phyloP scores from a whole-genome alignment of 768 basidiomycete genomes.

The Kwoniella newhampshirensis region DNA sequence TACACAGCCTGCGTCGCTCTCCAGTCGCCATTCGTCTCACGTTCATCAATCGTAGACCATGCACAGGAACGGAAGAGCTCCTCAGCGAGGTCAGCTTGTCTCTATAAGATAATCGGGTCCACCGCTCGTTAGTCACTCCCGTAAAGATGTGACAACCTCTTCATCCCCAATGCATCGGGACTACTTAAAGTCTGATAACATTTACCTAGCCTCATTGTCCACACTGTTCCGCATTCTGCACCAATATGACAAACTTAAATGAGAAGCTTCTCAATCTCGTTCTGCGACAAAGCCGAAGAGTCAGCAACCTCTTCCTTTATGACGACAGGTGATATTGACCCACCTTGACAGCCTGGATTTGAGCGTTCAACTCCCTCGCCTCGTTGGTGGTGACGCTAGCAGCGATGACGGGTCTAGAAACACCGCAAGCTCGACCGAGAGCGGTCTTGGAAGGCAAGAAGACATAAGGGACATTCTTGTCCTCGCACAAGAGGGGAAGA shows the following conservation, averaged over 20 bases:
- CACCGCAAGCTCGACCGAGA: conserved; percentile 91
- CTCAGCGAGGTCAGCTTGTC: too few species aligned
- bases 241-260: conserved; percentile 42
- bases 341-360: conserved; percentile 81
- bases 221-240: not conserved
- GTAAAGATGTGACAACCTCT: too few species aligned
- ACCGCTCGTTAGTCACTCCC: too few species aligned
- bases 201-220: not conserved
- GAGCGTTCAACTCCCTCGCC: conserved; percentile 80
- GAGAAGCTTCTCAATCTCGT: conserved; percentile 55
- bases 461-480: conserved; percentile 98
- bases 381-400: conserved; percentile 97
- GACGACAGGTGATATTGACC: conserved; percentile 15
- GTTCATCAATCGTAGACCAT: too few species aligned
- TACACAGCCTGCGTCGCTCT: too few species aligned
- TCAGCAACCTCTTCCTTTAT: not conserved
- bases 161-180: conserved; percentile 3
- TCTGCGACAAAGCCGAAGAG: conserved; percentile 28
- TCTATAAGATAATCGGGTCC: too few species aligned
- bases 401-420: conserved; percentile 90
- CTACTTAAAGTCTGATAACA: conserved; percentile 18
- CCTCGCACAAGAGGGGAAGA: conserved; percentile 94
- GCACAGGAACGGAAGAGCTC: too few species aligned
- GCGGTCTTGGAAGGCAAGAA: conserved; percentile 95
- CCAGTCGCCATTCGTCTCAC: too few species aligned